Base-by-base conservation (phyloP, 257 asterid species). In the Nicotiana benthamiana region DNA sequence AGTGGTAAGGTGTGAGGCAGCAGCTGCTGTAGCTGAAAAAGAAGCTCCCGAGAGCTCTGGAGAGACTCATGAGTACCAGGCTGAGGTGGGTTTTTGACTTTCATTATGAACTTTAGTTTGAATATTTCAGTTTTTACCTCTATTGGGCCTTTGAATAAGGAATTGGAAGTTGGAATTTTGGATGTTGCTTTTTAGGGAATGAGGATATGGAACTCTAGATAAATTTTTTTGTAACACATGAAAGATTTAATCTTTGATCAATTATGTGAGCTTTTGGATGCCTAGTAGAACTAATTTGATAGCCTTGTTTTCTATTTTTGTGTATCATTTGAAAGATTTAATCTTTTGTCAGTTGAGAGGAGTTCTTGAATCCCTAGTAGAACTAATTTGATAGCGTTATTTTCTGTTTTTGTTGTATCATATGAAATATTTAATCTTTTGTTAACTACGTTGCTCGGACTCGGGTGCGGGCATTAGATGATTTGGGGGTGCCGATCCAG, bases 1-100 rank as follows among this genome's bases (percentile, higher is more conserved):
- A 81, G 92, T 87, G 81, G 95, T 95, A 76, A 89, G 91, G 82
- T 95, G 99, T 82, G 97, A 92, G 53, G 91, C 89, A 27, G 92
- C 87, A 27, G 81, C 95, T 68, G 88, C 94, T 22, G 97, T 95
- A 63, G 97, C 97, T 81, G 99, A 95, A 81, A 95, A 91, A 82
- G 97, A 95, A 85, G 89, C 93, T 75, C 77, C 95, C 48, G 93
- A 92, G 83, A 88, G 77, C 77, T 60, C 86, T 43, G 98, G 89
- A 20, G 98, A 95, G 81, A 92, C 90, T 4, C 90, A 80, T 78
- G 95, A 92, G 84, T 93, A 93, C 82, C 97, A 93, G 81, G 98
- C 98, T 81, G 99, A 95, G 99, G 98, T 95, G 70, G 46, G 82
- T 80, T 15, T 7, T 82, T 76, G 54, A 6, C 18, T 83, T 68